These are phyloP conservation scores for Eustoma russellianum DNA, from an alignment of 257 asterid genomes.

Conservation along the genomic window DNA sequence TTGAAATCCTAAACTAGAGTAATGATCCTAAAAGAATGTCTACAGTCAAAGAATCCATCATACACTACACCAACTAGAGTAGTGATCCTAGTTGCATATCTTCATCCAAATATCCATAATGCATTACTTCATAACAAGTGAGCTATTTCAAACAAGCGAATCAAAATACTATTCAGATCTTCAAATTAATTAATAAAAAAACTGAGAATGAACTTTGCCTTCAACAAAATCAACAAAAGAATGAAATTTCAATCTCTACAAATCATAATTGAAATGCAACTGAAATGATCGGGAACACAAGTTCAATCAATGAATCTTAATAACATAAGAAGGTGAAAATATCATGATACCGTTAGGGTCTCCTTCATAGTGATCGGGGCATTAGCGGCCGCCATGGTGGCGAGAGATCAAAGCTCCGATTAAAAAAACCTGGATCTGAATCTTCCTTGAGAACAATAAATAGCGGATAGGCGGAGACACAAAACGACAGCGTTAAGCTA, in stretches of 20 bases:
- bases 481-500: conserved; percentile 20
- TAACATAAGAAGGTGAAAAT: neutral
- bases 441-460: conserved; percentile 3
- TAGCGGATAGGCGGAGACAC: conserved; percentile 13
- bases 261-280: neutral
- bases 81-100: too few relatives aligned
- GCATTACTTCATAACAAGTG: conserved; percentile 3
- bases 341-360: conserved; percentile 67
- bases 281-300: neutral
- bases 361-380: conserved; percentile 99
- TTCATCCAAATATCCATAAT: conserved; percentile 17
- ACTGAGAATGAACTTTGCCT: neutral
- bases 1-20: neutral
- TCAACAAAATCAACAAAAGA: neutral
- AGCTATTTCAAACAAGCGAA: neutral
- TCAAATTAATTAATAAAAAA: conserved; percentile 6
- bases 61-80: too few relatives aligned
- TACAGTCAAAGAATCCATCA: too few relatives aligned
- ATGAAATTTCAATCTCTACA: too few relatives aligned
- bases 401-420: conserved; percentile 35
- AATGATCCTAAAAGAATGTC: neutral
- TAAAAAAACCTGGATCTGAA: conserved; percentile 47
- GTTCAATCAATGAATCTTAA: neutral
- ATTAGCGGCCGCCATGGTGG: conserved; percentile 94
- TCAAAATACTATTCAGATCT: conserved; percentile 15